Evolutionary conservation across 2,329 filamentous ascomycete genomes (phyloP).

Genomic region (Cladosporium sp.): DNA sequence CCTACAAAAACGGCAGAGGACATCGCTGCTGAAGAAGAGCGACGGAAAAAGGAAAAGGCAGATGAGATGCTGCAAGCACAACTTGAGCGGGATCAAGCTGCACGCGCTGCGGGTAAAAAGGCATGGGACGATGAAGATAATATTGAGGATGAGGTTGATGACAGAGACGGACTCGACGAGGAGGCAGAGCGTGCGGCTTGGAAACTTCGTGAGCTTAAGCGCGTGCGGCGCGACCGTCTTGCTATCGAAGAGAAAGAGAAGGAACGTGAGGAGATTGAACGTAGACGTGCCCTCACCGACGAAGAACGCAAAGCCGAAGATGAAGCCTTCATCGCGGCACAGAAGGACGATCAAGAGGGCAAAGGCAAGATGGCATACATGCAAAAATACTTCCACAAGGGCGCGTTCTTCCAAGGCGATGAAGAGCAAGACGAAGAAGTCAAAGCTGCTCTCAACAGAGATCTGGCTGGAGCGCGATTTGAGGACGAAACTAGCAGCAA

Average conservation of each 20-base stretch:
- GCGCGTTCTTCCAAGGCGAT: conserved; percentile 89
- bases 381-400: conserved; percentile 96
- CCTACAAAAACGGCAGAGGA: conserved; percentile 35
- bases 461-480: conserved; percentile 81
- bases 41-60: conserved; percentile 64
- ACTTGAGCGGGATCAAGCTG: conserved; percentile 74
- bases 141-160: conserved; percentile 75
- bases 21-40: conserved; percentile 46
- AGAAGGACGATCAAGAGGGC: conserved; percentile 69
- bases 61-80: conserved; percentile 85
- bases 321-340: conserved; percentile 67
- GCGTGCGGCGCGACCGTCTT: conserved; percentile 81
- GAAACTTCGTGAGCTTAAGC: conserved; percentile 86
- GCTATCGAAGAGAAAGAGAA: conserved; percentile 78
- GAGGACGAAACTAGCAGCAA: conserved; percentile 79
- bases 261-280: conserved; percentile 84
- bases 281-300: conserved; percentile 76
- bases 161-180: conserved; percentile 80
- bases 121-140: conserved; percentile 75
- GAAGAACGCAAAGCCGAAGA: conserved; percentile 87
- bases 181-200: conserved; percentile 87
- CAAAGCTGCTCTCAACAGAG: conserved; percentile 70
- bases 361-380: conserved; percentile 82
- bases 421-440: conserved; percentile 54
- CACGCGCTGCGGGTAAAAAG: conserved; percentile 69